Percentiles rank a stretch among this genome's conserved stretches.
phyloP scores from a whole-genome alignment of 306 rosid species.

The Lathyrus tuberosus region DNA sequence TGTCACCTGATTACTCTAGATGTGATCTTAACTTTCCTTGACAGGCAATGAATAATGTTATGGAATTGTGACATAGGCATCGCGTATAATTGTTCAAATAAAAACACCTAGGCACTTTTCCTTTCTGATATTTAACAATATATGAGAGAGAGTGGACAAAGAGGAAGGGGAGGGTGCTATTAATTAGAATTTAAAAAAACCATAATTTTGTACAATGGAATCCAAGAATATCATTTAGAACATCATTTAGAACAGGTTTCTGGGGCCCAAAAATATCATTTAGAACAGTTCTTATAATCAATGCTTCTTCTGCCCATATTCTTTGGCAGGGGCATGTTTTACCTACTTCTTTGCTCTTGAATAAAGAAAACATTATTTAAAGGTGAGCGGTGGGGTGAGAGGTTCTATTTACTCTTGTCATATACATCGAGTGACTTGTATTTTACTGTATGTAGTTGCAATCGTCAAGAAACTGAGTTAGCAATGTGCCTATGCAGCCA shows the following conservation, averaged over 20 bases:
- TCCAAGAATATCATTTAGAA: background rate
- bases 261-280: background rate
- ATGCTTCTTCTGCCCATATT: background rate
- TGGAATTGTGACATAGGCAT: conserved; percentile 9
- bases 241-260: background rate
- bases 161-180: background rate
- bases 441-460: too few species aligned
- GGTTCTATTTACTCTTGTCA: too few species aligned
- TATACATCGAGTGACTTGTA: too few species aligned
- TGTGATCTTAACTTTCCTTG: conserved; percentile 31
- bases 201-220: conserved; percentile 12
- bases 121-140: background rate
- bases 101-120: background rate
- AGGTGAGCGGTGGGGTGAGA: too few species aligned
- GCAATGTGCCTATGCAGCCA: background rate
- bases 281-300: background rate
- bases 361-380: background rate
- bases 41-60: background rate
- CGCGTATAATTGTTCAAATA: background rate
- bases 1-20: conserved; percentile 36
- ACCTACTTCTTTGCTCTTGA: background rate
- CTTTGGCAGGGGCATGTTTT: background rate
- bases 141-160: conserved; percentile 9
- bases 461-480: too few species aligned
- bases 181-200: conserved; percentile 3